phyloP scores from a whole-genome alignment of 352 stramenopile species.

The Pythium aristosporum region DNA sequence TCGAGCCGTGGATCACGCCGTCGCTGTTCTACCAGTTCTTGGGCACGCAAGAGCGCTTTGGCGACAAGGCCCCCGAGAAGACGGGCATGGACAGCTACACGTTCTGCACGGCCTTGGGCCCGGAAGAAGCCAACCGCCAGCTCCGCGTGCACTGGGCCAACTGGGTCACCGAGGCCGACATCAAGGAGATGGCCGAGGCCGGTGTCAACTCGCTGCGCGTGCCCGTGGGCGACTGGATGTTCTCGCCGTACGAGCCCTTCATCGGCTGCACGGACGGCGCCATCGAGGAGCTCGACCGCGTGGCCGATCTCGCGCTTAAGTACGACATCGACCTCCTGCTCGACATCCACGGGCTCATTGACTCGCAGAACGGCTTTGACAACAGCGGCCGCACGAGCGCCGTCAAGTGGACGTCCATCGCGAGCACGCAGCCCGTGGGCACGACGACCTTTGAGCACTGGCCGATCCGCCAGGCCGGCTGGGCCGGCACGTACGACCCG shows the following conservation, averaged over 20 bases:
- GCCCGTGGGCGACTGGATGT: conserved; percentile 95
- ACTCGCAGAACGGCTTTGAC: conserved; percentile 95
- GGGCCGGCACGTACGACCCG: conserved; percentile 90
- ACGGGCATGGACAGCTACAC: conserved; percentile 92
- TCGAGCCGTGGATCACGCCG: conserved; percentile 96
- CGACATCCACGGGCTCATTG: conserved; percentile 93
- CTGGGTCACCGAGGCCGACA: conserved; percentile 93
- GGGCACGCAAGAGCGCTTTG: conserved; percentile 65
- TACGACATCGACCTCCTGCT: conserved; percentile 89
- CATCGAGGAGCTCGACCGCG: conserved; percentile 88
- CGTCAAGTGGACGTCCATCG: conserved; percentile 89
- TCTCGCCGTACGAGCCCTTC: conserved; percentile 92
- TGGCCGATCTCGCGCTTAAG: conserved; percentile 82
- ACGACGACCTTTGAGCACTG: conserved; percentile 92
- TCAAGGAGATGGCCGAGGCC: conserved; percentile 76
- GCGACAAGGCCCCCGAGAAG: conserved; percentile 74
- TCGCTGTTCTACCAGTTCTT: conserved; percentile 96
- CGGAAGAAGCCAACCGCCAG: conserved; percentile 92
- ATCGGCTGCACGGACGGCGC: conserved; percentile 91
- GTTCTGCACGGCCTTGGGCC: conserved; percentile 87
- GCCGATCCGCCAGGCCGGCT: conserved; percentile 87
- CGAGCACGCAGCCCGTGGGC: conserved; percentile 68
- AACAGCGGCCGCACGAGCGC: conserved; percentile 89
- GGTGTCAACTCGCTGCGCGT: conserved; percentile 86
- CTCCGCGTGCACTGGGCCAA: conserved; percentile 91